These are phyloP conservation scores for Physcomitrium patens DNA, from an alignment of 225 moss, liverwort and hornwort genomes.

Conservation along the genomic window DNA sequence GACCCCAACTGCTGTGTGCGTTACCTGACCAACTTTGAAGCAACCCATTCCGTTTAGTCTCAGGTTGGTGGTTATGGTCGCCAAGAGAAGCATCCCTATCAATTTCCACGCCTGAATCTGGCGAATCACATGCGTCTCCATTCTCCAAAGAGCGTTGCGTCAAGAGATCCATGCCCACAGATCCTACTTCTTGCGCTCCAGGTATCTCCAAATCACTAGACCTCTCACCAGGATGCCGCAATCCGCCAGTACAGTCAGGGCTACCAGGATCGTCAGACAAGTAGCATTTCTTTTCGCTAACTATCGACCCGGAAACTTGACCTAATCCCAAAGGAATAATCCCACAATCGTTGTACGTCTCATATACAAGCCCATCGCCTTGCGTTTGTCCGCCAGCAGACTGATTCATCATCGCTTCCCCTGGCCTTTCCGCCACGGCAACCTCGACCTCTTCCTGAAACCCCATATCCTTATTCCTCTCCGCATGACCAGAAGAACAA, in stretches of 20 bases:
- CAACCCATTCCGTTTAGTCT: constrained; percentile 28
- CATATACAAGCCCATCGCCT: constrained; percentile 36
- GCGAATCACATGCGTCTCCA: constrained; percentile 17
- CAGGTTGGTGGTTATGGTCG: constrained; percentile 17
- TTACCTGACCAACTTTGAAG: constrained; percentile 43
- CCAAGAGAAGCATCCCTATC: constrained; percentile 16
- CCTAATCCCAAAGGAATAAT: constrained; percentile 49
- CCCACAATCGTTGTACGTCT: constrained; percentile 45
- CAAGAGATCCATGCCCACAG: constrained; percentile 27
- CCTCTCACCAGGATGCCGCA: constrained; percentile 36
- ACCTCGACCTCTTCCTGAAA: constrained; percentile 47
- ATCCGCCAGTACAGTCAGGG: constrained; percentile 36
- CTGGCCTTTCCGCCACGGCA: constrained; percentile 32
- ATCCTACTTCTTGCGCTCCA: constrained; percentile 18
- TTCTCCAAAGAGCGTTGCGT: constrained; percentile 25
- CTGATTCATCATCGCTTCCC: constrained; percentile 33
- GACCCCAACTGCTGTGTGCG: constrained; percentile 44
- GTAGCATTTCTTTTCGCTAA: constrained; percentile 38
- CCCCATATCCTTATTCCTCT: constrained; percentile 27
- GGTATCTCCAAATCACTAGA: constrained; percentile 42
- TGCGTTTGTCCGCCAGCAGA: constrained; percentile 34
- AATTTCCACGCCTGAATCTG: not conserved
- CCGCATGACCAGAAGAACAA: constrained; percentile 15
- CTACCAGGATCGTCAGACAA: constrained; percentile 38
- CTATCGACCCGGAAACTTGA: constrained; percentile 39